Evolutionary conservation across 2,329 filamentous ascomycete genomes (phyloP).

Genomic region (Myriosclerotinia scirpicola): DNA sequence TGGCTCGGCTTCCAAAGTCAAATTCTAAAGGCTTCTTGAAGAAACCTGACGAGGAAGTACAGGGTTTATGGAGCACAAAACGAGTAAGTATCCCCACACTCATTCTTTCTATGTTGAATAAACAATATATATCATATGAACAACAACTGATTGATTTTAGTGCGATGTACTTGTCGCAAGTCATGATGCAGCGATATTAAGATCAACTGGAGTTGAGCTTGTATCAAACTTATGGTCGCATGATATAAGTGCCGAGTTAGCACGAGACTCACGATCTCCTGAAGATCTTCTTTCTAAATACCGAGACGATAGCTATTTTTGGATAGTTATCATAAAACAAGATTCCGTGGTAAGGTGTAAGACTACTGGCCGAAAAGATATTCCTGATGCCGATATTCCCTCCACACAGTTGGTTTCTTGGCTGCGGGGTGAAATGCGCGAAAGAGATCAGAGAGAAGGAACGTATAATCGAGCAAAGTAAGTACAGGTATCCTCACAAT

Average conservation of each 20-base stretch:
- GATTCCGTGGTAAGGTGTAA: slow-evolving; percentile 76
- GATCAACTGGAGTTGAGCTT: slow-evolving; percentile 73
- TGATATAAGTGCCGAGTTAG: slow-evolving; percentile 85
- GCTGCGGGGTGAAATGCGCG: slow-evolving; percentile 78
- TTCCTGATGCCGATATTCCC: slow-evolving; percentile 72
- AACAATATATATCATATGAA: neutral
- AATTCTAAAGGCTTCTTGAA: slow-evolving; percentile 63
- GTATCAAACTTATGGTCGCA: slow-evolving; percentile 78
- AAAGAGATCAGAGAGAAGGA: slow-evolving; percentile 65
- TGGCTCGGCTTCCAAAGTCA: slow-evolving; percentile 51
- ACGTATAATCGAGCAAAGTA: slow-evolving; percentile 45
- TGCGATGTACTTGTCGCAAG: slow-evolving; percentile 90
- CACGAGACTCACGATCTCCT: slow-evolving; percentile 72
- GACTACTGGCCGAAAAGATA: slow-evolving; percentile 72
- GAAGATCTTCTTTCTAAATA: slow-evolving; percentile 79
- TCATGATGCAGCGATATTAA: slow-evolving; percentile 75
- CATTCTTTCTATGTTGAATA: neutral
- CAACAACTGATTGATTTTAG: slow-evolving; percentile 42
- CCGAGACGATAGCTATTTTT: slow-evolving; percentile 74
- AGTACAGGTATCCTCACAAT: neutral
- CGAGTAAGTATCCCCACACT: slow-evolving; percentile 54
- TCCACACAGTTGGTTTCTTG: slow-evolving; percentile 72
- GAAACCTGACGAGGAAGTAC: slow-evolving; percentile 63
- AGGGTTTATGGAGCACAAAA: slow-evolving; percentile 59
- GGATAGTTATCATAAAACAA: slow-evolving; percentile 86